A percentile compares a stretch with the other conserved stretches of the same genome.
phyloP scores from a whole-genome alignment of 2,329 filamentous ascomycete species.

The Penicillium sp. region DNA sequence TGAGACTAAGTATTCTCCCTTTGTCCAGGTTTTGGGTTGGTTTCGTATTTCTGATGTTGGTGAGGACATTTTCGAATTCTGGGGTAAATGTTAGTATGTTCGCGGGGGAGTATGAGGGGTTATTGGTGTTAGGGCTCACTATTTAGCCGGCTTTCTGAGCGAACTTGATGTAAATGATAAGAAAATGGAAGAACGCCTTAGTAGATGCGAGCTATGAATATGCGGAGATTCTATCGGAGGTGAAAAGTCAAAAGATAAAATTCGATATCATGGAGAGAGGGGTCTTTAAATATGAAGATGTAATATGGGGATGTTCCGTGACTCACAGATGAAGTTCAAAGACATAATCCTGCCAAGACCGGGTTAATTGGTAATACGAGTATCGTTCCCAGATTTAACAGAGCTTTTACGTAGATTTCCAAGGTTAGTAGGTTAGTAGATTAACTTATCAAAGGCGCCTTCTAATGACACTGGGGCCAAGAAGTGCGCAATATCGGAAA shows the following conservation, averaged over 20 bases:
- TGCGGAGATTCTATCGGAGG: no score
- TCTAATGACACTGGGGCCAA: background rate
- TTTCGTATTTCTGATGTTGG: background rate
- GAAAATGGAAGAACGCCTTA: background rate
- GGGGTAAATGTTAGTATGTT: background rate
- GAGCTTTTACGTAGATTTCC: background rate
- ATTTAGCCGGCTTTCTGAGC: background rate
- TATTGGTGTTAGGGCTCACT: background rate
- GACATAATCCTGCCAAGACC: background rate
- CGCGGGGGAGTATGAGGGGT: background rate
- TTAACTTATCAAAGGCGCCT: background rate
- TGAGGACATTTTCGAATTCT: background rate
- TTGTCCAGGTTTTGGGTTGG: constrained; percentile 4
- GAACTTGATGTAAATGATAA: background rate
- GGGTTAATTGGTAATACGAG: background rate
- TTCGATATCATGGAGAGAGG: background rate
- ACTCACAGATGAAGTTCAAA: background rate
- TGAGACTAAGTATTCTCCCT: constrained; percentile 3
- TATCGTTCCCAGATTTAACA: background rate
- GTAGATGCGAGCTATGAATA: background rate
- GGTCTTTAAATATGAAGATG: background rate
- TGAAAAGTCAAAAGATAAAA: background rate
- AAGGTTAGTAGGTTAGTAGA: background rate
- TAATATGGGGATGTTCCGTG: background rate
- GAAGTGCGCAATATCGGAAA: background rate